Conservation (phyloP, 768 basidiomycete genomes). For the Tulasnella sp. region DNA sequence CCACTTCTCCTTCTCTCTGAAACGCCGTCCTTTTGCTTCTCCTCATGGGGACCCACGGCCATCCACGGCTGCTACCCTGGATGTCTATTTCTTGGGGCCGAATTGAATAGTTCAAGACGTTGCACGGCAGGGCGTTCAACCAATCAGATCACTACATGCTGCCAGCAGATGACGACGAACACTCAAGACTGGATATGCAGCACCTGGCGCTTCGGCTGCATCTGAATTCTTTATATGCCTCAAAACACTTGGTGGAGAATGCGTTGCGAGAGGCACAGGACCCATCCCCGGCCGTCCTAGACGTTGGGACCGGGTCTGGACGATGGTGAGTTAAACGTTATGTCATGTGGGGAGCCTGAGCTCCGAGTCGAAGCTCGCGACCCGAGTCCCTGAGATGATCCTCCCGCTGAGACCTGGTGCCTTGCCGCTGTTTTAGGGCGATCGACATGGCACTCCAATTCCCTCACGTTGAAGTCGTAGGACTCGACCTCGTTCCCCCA, state of each 20-base stretch:
- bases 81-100: not conserved
- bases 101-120: slow-evolving; percentile 10
- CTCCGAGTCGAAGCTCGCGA: too few species aligned
- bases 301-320: slow-evolving; percentile 23
- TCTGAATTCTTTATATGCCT: slow-evolving; percentile 17
- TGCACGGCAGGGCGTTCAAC: slow-evolving; percentile 14
- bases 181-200: slow-evolving; percentile 19
- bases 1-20: not conserved
- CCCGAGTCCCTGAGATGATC: not conserved
- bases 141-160: slow-evolving; percentile 20
- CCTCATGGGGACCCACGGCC: not conserved
- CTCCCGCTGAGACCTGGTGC: not conserved
- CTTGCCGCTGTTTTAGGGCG: slow-evolving; percentile 20
- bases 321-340: not conserved
- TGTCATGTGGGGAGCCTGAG: too few species aligned
- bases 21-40: not conserved
- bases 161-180: slow-evolving; percentile 22
- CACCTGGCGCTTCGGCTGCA: slow-evolving; percentile 13
- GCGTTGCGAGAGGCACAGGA: slow-evolving; percentile 1
- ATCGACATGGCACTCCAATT: slow-evolving; percentile 28
- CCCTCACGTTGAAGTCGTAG: slow-evolving; percentile 27
- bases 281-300: not conserved
- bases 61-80: not conserved
- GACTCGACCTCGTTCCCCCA: slow-evolving; percentile 27
- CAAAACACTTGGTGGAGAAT: not conserved